Evolutionary conservation across 495 filamentous ascomycete genomes (phyloP).

Genomic region (Halenospora varia): DNA sequence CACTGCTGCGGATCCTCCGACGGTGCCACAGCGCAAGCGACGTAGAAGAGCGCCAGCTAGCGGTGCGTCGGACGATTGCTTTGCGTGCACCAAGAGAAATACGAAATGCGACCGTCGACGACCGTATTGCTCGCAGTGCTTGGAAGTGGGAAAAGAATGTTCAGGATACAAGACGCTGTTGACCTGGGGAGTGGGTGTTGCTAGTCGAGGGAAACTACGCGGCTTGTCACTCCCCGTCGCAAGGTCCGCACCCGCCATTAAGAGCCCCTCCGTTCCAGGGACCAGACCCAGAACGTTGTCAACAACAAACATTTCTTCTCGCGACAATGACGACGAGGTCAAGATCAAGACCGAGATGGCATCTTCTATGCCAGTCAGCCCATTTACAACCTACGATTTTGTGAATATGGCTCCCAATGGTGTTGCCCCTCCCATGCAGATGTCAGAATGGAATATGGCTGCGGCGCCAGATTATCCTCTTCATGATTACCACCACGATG

Average conservation of each 20-base stretch:
- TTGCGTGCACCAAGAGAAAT: slow-evolving; percentile 80
- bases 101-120: slow-evolving; percentile 86
- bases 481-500: slow-evolving; percentile 18
- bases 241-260: slow-evolving; percentile 57
- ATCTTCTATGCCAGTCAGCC: slow-evolving; percentile 12
- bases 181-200: slow-evolving; percentile 97
- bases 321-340: too few species aligned
- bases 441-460: slow-evolving; percentile 22
- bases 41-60: slow-evolving; percentile 83
- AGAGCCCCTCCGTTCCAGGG: slow-evolving; percentile 20
- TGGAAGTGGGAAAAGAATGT: slow-evolving; percentile 89
- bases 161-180: slow-evolving; percentile 95
- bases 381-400: slow-evolving; percentile 44
- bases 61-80: slow-evolving; percentile 93
- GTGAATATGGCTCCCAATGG: slow-evolving; percentile 41
- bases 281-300: slow-evolving; percentile 17
- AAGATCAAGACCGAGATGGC: slow-evolving; percentile 24
- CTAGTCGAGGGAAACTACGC: slow-evolving; percentile 91
- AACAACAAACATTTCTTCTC: slow-evolving; percentile 14
- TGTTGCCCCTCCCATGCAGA: slow-evolving; percentile 22
- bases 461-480: slow-evolving; percentile 20
- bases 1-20: slow-evolving; percentile 17
- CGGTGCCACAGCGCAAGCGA: slow-evolving; percentile 63
- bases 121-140: slow-evolving; percentile 93
- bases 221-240: slow-evolving; percentile 83